A percentile compares a stretch with the other conserved stretches of the same genome.
Evolutionary conservation across 306 rosid genomes (phyloP).

Genomic region (Rosa multiflora): DNA sequence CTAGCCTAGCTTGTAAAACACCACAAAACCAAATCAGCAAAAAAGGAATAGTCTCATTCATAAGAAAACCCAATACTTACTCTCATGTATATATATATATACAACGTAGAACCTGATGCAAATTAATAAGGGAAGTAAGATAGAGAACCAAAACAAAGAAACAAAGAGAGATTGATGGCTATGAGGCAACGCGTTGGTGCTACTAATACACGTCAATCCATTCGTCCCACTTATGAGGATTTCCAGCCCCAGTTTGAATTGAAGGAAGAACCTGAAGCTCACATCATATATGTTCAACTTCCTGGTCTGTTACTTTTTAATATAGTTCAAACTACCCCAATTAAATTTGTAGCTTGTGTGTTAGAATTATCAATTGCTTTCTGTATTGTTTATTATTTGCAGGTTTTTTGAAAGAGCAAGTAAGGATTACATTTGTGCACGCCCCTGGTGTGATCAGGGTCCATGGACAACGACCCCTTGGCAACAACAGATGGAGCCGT

Average conservation of each 20-base stretch:
- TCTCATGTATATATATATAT: neutral
- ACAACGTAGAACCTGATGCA: neutral
- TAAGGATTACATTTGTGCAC: conserved; percentile 25
- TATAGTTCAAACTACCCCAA: neutral
- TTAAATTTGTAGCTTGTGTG: neutral
- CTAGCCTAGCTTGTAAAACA: neutral
- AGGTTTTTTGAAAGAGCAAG: conserved; percentile 50
- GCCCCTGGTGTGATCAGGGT: conserved; percentile 21
- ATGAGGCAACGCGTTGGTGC: conserved; percentile 29
- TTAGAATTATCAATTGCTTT: neutral
- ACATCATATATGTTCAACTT: conserved; percentile 32
- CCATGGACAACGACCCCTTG: conserved; percentile 52
- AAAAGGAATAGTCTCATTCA: conserved; percentile 8
- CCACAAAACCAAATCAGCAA: conserved; percentile 21
- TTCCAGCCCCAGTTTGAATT: conserved; percentile 42
- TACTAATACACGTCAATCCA: conserved; percentile 9
- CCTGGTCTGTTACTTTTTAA: conserved; percentile 38
- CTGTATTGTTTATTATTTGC: neutral
- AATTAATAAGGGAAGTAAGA: neutral
- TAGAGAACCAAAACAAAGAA: neutral
- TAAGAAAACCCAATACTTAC: conserved; percentile 3
- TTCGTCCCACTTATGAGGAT: conserved; percentile 33
- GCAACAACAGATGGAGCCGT: conserved; percentile 34
- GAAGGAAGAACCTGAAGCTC: conserved; percentile 38
- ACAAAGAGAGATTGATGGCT: conserved; percentile 31